phyloP scores from a whole-genome alignment of 108 stramenopile genomes.

The Aurantiochytrium sp. region DNA sequence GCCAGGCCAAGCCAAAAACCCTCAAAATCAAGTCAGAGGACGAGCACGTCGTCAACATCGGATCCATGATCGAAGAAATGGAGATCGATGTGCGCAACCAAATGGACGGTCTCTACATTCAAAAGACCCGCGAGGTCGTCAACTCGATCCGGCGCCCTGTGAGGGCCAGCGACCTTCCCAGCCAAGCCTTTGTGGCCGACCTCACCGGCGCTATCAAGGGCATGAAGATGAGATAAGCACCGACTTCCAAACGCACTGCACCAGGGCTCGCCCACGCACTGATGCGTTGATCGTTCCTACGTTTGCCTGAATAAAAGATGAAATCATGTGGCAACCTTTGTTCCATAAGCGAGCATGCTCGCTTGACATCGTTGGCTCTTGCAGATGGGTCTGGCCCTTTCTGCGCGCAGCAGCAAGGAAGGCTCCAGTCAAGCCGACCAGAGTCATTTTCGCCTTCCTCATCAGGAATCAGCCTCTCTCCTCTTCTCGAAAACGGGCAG shows the following conservation, averaged over 20 bases:
- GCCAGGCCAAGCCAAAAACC: conserved; percentile 37
- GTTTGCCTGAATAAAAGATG: too few species aligned
- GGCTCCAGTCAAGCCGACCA: not conserved
- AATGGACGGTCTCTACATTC: conserved; percentile 76
- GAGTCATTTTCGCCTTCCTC: too few species aligned
- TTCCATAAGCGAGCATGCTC: too few species aligned
- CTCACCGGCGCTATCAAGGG: not conserved
- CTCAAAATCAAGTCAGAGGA: conserved; percentile 10
- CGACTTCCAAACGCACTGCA: too few species aligned
- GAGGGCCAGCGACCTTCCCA: not conserved
- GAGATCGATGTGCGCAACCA: conserved; percentile 76
- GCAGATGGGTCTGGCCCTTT: too few species aligned
- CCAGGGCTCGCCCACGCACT: too few species aligned
- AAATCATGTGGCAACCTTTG: too few species aligned
- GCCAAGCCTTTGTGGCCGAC: conserved; percentile 10
- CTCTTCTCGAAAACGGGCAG: too few species aligned
- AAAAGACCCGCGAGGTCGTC: conserved; percentile 77
- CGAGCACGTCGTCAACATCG: conserved; percentile 80
- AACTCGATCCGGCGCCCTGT: conserved; percentile 56
- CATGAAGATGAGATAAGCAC: not conserved
- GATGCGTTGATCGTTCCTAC: too few species aligned
- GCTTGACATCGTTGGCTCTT: too few species aligned
- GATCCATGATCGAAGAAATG: conserved; percentile 83
- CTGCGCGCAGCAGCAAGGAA: not conserved
- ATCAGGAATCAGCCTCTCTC: too few species aligned